Evolutionary conservation across 176 grass and related monocot genomes (phyloP).

Genomic region (Ensete ventricosum): DNA sequence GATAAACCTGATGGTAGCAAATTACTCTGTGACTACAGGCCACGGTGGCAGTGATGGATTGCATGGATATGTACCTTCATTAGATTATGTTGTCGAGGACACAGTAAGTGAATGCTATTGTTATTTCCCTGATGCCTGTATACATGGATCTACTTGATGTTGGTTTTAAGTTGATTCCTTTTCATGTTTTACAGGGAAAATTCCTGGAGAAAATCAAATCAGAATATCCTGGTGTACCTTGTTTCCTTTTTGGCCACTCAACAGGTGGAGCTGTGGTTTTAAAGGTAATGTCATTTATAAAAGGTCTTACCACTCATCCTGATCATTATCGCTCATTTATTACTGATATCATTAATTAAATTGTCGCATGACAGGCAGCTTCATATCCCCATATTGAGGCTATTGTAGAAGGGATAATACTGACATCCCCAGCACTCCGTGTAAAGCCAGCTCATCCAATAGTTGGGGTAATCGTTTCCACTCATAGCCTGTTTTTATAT

Average conservation of each 20-base stretch:
- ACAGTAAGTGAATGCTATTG: conserved; percentile 35
- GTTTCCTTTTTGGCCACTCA: conserved; percentile 93
- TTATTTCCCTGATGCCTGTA: neutral
- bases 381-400: conserved; percentile 55
- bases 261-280: conserved; percentile 89
- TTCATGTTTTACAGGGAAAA: conserved; percentile 29
- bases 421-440: conserved; percentile 87
- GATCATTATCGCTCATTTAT: conserved; percentile 6
- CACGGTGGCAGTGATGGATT: conserved; percentile 92
- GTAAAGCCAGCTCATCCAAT: conserved; percentile 91
- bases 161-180: conserved; percentile 1
- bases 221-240: conserved; percentile 62
- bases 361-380: conserved; percentile 47
- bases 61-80: conserved; percentile 90
- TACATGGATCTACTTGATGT: neutral
- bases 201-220: conserved; percentile 67
- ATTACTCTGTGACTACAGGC: conserved; percentile 24
- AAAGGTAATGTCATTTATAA: conserved; percentile 41
- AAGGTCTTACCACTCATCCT: conserved; percentile 16
- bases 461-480: conserved; percentile 63
- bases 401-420: conserved; percentile 75
- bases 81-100: conserved; percentile 84
- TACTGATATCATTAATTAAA: conserved; percentile 13
- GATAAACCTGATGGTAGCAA: too few species aligned
- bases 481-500: neutral